Percentiles rank a stretch among this genome's conserved stretches.
These are phyloP conservation scores for Mollisiaceae sp. DNA, from an alignment of 2,329 filamentous ascomycete genomes.

Conservation along the genomic window DNA sequence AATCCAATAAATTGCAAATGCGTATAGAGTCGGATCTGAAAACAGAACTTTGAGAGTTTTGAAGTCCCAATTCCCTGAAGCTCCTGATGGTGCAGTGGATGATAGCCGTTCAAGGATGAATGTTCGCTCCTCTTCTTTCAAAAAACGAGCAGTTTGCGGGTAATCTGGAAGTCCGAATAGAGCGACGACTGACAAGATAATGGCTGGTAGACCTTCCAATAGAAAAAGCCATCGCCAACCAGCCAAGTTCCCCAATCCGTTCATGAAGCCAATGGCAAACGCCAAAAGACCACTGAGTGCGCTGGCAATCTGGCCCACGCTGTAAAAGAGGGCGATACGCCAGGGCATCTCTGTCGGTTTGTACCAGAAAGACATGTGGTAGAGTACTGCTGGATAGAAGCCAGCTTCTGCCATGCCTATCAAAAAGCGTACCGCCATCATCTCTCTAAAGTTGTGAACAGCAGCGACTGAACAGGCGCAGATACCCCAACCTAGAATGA, in stretches of 20 bases:
- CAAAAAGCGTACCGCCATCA: slow-evolving; percentile 47
- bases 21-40: slow-evolving; percentile 45
- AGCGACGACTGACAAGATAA: slow-evolving; percentile 41
- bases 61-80: slow-evolving; percentile 44
- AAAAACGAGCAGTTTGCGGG: slow-evolving; percentile 41
- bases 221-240: slow-evolving; percentile 48
- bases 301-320: slow-evolving; percentile 44
- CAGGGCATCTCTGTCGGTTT: slow-evolving; percentile 44
- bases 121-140: slow-evolving; percentile 39
- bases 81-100: slow-evolving; percentile 41
- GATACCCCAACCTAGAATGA: slow-evolving; percentile 44
- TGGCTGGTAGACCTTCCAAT: slow-evolving; percentile 45
- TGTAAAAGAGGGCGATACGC: slow-evolving; percentile 47
- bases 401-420: slow-evolving; percentile 47
- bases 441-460: slow-evolving; percentile 44
- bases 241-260: slow-evolving; percentile 41
- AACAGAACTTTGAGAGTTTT: slow-evolving; percentile 41
- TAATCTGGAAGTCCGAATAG: slow-evolving; percentile 44
- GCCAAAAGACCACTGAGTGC: slow-evolving; percentile 46
- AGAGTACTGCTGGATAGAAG: slow-evolving; percentile 45
- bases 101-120: slow-evolving; percentile 40
- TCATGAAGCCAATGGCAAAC: slow-evolving; percentile 47
- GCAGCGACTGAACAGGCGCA: slow-evolving; percentile 46
- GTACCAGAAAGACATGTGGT: slow-evolving; percentile 49
- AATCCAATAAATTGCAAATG: slow-evolving; percentile 48